Percentiles rank a stretch among this genome's conserved stretches.
Conservation (phyloP, 140 eudicot genomes). For the Erigeron philadelphicus region DNA sequence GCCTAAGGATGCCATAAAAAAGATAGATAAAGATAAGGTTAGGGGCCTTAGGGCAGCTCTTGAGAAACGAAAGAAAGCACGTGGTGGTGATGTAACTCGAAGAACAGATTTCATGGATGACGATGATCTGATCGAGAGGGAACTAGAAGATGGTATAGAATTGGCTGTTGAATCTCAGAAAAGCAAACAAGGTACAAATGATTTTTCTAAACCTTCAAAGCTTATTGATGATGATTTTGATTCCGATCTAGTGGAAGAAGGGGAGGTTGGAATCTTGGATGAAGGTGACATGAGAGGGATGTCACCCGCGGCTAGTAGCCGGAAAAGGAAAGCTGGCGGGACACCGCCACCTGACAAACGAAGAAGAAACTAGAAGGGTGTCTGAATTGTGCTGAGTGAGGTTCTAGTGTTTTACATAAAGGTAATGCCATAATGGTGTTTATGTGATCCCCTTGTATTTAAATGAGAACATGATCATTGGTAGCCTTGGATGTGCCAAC, state of each 20-base stretch:
- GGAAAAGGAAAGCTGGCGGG: constrained; percentile 54
- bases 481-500: constrained; percentile 16
- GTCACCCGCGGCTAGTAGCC: constrained; percentile 39
- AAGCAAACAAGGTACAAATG: constrained; percentile 40
- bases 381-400: neutral
- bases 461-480: constrained; percentile 31
- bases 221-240: constrained; percentile 35
- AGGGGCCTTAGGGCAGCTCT: constrained; percentile 36
- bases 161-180: constrained; percentile 54
- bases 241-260: constrained; percentile 62
- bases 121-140: constrained; percentile 61
- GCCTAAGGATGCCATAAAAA: constrained; percentile 44
- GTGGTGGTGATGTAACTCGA: constrained; percentile 43
- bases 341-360: constrained; percentile 40
- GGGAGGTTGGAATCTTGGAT: constrained; percentile 50
- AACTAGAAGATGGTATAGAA: constrained; percentile 65
- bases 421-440: constrained; percentile 29
- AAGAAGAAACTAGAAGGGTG: constrained; percentile 28
- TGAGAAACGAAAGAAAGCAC: constrained; percentile 55
- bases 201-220: constrained; percentile 30
- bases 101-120: constrained; percentile 55
- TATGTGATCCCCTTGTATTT: constrained; percentile 25
- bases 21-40: constrained; percentile 58
- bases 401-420: neutral
- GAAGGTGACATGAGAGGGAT: constrained; percentile 33